Conservation (phyloP, 495 filamentous ascomycete genomes). For the Xylaria flabelliformis region DNA sequence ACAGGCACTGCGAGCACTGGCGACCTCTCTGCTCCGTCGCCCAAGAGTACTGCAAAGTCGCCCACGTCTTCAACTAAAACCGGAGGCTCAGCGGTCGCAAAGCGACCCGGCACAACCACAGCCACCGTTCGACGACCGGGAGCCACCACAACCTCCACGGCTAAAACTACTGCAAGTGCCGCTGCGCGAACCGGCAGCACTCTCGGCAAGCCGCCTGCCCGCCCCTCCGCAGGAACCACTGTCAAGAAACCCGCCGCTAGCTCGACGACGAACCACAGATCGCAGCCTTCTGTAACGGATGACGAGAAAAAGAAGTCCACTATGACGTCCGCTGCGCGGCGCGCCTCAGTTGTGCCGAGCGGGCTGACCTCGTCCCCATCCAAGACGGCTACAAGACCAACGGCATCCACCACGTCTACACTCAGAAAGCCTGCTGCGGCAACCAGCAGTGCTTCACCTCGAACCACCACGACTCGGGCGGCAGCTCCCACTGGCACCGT, state of each 20-base stretch:
- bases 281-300: constrained; percentile 54
- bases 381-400: constrained; percentile 44
- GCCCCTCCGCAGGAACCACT: constrained; percentile 41
- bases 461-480: constrained; percentile 37
- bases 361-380: constrained; percentile 47
- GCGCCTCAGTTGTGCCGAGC: constrained; percentile 45
- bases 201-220: constrained; percentile 48
- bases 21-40: constrained; percentile 34
- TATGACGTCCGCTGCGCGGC: constrained; percentile 48
- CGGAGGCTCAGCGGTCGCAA: constrained; percentile 34
- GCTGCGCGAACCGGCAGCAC: constrained; percentile 45
- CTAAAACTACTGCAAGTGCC: constrained; percentile 50
- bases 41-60: constrained; percentile 43
- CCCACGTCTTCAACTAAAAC: constrained; percentile 38
- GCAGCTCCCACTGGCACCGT: constrained; percentile 40
- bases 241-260: constrained; percentile 47
- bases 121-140: constrained; percentile 39
- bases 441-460: constrained; percentile 40
- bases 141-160: constrained; percentile 39
- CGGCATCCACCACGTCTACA: constrained; percentile 45
- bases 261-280: constrained; percentile 45
- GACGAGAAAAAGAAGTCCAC: constrained; percentile 54
- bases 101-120: constrained; percentile 41
- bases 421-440: constrained; percentile 49
- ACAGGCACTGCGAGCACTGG: constrained; percentile 35